Conservation (phyloP, 176 grass and related monocot genomes). For the Bromus sterilis region DNA sequence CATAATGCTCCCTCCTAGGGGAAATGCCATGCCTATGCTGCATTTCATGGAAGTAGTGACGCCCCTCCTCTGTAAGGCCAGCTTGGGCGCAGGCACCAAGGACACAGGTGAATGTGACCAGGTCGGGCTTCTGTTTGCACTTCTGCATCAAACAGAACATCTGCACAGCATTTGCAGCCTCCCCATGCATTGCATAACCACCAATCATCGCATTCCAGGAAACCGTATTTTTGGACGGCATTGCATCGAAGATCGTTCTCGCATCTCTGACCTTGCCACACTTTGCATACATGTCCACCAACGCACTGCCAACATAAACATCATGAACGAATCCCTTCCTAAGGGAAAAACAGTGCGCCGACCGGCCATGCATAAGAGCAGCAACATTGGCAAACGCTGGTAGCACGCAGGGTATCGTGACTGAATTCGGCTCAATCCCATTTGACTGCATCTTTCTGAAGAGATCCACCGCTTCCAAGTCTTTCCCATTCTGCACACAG, state of each 20-base stretch:
- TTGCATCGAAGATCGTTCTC: constrained; percentile 42
- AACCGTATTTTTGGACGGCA: constrained; percentile 42
- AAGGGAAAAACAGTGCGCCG: constrained; percentile 55
- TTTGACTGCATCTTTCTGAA: constrained; percentile 65
- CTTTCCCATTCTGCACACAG: constrained; percentile 55
- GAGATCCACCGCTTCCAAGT: constrained; percentile 57
- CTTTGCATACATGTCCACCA: constrained; percentile 79
- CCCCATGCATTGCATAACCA: constrained; percentile 74
- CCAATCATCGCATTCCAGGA: constrained; percentile 83
- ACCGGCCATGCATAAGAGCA: constrained; percentile 49
- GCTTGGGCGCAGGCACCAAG: constrained; percentile 63
- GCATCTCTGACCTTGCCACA: constrained; percentile 62
- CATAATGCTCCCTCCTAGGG: constrained; percentile 62
- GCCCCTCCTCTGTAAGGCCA: constrained; percentile 44
- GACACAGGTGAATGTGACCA: constrained; percentile 60
- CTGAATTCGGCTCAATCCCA: constrained; percentile 52
- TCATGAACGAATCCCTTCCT: constrained; percentile 36
- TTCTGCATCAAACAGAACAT: constrained; percentile 45
- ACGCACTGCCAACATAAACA: constrained; percentile 51
- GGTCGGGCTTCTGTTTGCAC: constrained; percentile 41
- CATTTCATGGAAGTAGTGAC: constrained; percentile 47
- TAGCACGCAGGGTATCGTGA: constrained; percentile 68
- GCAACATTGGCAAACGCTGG: constrained; percentile 72
- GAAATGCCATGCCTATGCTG: constrained; percentile 33
- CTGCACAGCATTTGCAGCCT: constrained; percentile 31